Percentiles rank a stretch among this genome's conserved stretches.
Conservation (phyloP, 306 rosid species). For the Prunus dulcis region DNA sequence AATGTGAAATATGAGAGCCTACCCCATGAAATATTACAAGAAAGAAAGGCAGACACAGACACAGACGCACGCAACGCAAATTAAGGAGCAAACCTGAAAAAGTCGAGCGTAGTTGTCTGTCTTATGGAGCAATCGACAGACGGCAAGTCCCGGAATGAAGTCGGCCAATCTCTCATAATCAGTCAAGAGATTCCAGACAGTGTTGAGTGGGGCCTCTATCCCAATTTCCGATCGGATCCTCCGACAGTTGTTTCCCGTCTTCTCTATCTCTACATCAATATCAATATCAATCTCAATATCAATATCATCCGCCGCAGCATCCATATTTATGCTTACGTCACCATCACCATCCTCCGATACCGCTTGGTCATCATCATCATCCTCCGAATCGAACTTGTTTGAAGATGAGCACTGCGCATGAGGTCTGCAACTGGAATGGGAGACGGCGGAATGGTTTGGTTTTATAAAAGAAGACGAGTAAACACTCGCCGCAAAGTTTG, state of each 20-base stretch:
- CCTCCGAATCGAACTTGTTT: slow-evolving; percentile 21
- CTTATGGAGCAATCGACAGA: slow-evolving; percentile 54
- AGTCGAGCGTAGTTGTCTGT: slow-evolving; percentile 57
- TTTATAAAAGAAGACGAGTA: background rate
- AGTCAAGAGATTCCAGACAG: slow-evolving; percentile 68
- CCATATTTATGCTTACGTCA: background rate
- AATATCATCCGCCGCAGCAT: background rate
- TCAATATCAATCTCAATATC: background rate
- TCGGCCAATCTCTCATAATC: slow-evolving; percentile 82
- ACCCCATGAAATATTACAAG: too few relatives aligned
- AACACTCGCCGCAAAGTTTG: background rate
- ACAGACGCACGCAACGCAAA: too few relatives aligned
- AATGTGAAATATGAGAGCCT: too few relatives aligned
- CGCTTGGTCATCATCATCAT: background rate
- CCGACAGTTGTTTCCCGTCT: slow-evolving; percentile 51
- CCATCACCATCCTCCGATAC: background rate
- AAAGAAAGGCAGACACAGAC: too few relatives aligned
- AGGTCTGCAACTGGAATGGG: background rate
- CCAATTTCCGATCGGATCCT: slow-evolving; percentile 59
- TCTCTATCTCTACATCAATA: slow-evolving; percentile 41
- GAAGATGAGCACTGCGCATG: slow-evolving; percentile 29
- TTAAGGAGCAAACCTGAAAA: slow-evolving; percentile 44
- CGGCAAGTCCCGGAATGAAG: slow-evolving; percentile 81
- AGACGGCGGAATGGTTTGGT: background rate
- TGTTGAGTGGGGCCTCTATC: slow-evolving; percentile 49